phyloP scores from a whole-genome alignment of 768 basidiomycete species.

The Phylloporus sp. region DNA sequence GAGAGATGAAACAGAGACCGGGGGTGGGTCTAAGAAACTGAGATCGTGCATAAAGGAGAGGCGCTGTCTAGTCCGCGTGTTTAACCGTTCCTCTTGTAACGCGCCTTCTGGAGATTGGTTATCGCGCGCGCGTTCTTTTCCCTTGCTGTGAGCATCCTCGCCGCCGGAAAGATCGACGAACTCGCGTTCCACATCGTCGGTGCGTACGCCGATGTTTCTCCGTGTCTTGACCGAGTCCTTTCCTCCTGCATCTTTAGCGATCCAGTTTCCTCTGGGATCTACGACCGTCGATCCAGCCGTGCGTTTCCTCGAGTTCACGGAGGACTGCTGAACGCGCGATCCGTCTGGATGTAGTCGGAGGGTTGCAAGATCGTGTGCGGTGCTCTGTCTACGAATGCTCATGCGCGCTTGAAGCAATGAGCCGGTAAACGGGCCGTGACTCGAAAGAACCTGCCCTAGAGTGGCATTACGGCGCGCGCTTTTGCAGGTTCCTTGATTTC shows the following conservation, averaged over 20 bases:
- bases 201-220: conserved; percentile 18
- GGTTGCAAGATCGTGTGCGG: conserved; percentile 61
- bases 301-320: conserved; percentile 33
- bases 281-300: conserved; percentile 36
- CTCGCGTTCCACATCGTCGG: conserved; percentile 25
- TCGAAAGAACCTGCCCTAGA: conserved; percentile 24
- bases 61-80: conserved; percentile 36
- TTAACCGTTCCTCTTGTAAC: conserved; percentile 11
- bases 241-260: conserved; percentile 65
- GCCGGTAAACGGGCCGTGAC: background rate
- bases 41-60: conserved; percentile 47
- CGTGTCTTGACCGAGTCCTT: conserved; percentile 38
- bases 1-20: conserved; percentile 5
- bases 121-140: conserved; percentile 23
- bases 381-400: conserved; percentile 40
- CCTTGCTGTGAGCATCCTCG: conserved; percentile 14
- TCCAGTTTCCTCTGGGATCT: conserved; percentile 58
- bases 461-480: conserved; percentile 8
- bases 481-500: background rate
- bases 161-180: conserved; percentile 20
- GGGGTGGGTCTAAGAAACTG: conserved; percentile 47
- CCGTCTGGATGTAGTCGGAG: conserved; percentile 67
- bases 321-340: conserved; percentile 49
- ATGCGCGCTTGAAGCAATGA: background rate
- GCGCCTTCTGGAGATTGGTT: conserved; percentile 6